These are phyloP conservation scores for Suillus paluster DNA, from an alignment of 768 basidiomycete species.

Conservation along the genomic window DNA sequence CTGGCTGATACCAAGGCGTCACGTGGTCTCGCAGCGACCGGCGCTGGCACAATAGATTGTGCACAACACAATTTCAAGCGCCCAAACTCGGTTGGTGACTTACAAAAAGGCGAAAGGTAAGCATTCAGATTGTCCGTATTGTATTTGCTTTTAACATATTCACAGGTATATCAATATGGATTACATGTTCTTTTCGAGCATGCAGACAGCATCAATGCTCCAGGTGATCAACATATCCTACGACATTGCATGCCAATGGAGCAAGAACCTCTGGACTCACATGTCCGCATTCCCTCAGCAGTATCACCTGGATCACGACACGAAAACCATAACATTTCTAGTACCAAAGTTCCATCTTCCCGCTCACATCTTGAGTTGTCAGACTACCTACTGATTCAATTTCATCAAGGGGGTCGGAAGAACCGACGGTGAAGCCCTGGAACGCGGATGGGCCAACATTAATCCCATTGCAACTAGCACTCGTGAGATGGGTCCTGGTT, in stretches of 20 bases:
- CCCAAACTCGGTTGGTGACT: constrained; percentile 16
- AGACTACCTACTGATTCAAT: constrained; percentile 31
- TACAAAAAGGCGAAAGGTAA: constrained; percentile 24
- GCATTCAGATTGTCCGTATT: neutral
- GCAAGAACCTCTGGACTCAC: constrained; percentile 6
- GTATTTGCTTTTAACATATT: neutral
- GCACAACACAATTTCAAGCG: constrained; percentile 13
- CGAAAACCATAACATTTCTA: constrained; percentile 13
- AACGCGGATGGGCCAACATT: constrained; percentile 39
- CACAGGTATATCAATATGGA: constrained; percentile 24
- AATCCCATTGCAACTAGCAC: constrained; percentile 35
- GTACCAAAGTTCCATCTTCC: constrained; percentile 43
- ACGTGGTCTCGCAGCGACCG: neutral
- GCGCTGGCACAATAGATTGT: constrained; percentile 18
- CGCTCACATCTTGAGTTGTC: constrained; percentile 33
- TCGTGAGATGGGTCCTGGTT: constrained; percentile 38
- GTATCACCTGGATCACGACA: constrained; percentile 1
- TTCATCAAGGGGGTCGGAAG: constrained; percentile 31
- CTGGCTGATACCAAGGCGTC: neutral
- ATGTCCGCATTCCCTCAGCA: constrained; percentile 15
- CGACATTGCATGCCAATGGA: constrained; percentile 24
- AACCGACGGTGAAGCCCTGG: constrained; percentile 41
- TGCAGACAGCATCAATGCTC: constrained; percentile 2
- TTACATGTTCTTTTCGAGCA: constrained; percentile 15
- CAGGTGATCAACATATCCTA: constrained; percentile 17